Base-by-base conservation (phyloP, 495 filamentous ascomycete genomes). In the Chlorociboria aeruginascens region DNA sequence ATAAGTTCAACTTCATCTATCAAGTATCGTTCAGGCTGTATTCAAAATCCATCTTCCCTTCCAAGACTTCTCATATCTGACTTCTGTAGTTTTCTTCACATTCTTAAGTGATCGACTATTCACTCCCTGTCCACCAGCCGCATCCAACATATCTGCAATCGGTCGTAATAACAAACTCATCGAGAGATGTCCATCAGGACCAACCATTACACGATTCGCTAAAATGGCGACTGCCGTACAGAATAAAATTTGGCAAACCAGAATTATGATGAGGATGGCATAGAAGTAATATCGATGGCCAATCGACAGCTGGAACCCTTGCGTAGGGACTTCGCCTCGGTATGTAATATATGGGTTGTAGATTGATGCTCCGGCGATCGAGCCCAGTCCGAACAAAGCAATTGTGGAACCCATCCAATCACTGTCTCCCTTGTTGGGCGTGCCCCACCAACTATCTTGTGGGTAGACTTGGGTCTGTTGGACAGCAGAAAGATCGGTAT, bases 191-290 rank as follows among this genome's bases (percentile, higher is more conserved):
- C 32, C 40, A 32, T 51, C 52, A 12, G 49, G 49, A 1, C 49
- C 49, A 42, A 59, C 53, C 53, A 42, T 53, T 9, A 56, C 56
- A n/a, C 48, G 48, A 43, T 59, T 56, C 2, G 56, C 43, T 30
- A 48, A 39, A 3, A 55, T 35, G 8, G 52, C 53, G 12, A 56
- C 53, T 3, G 51, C 30, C 3, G 51, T 36, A 2, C 40, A 39
- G 37, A 59, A 53, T 4, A 51, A 3, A 16, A 53, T 33, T 43
- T 59, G 56, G 16, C 45, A 53, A 7, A 46, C 50, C 17, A 40
- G 39, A 8, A 59, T 53, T 17, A 55, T n/a, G 3, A 46, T 46
- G 3, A 59, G 14, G n/a, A 56, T 53, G 3, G 38, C 1, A 30
- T 50, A 55, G 35, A 59, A 59, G 33, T 37, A 51, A 8, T 40